Evolutionary conservation across 805 yeast genomes (phyloP), one percentile per base, ranked within the genome.

Genomic region (Candida boleticola): DNA sequence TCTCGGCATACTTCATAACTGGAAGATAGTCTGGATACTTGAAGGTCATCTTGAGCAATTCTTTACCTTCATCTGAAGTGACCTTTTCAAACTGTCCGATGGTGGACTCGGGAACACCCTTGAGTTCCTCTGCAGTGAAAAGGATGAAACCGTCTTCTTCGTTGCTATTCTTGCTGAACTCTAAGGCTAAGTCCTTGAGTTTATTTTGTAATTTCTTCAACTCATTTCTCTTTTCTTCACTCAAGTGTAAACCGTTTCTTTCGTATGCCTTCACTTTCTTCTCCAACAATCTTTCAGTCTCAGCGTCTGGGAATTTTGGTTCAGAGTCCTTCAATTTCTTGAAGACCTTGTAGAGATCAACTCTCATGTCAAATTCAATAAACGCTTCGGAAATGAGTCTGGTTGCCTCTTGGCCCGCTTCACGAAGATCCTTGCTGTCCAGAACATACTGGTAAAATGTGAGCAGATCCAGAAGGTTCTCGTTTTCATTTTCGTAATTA

Each of bases 11-110:
- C 58, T 85, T 84, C 60, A 85, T 61, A n/a, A 84, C 83, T 1
- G 95, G 95, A 47, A 83, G 67, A 37, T 83, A 61, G 56, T 87
- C 95, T 1, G 95, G 93, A 54, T 84, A 85, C 60, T 88, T 86
- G 68, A 78, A 85, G 2, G 93, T 83, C 71, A 88, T 83, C 55
- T 83, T 83, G 29, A 44, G 49, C 40, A 64, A 60, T 14, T 61
- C 63, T 14, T 64, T 71, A 18, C 68, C 77, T 22, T 17, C 10
- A 17, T 66, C 73, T 9, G 62, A 64, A 27, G 65, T 64, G 19
- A 68, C 65, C 43, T 61, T 64, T 41, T 75, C 83, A 53, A 81
- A 83, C 54, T 76, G 84, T 16, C 71, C 73, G 49, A 85, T 51
- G 2, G 78, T 78, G 43, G 78, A 79, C 30, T 74, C 72, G 2